A percentile compares a stretch with the other conserved stretches of the same genome.
Evolutionary conservation across 2,329 filamentous ascomycete genomes (phyloP).

Genomic region (Orbilia blumenaviensis): DNA sequence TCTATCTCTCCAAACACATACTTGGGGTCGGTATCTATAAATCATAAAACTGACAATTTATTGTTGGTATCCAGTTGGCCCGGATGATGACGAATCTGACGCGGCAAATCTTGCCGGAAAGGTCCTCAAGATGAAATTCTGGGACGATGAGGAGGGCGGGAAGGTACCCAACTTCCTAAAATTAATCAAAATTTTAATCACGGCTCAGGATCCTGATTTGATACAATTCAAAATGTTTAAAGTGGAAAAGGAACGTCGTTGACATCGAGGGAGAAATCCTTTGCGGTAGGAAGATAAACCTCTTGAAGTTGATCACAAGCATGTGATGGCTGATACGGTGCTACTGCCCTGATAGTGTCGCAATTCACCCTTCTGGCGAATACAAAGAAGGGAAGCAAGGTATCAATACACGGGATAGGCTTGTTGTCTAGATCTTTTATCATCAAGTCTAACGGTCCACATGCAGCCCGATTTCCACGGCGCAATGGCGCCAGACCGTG

Average conservation of each 20-base stretch:
- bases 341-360: constrained; percentile 72
- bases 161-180: constrained; percentile 62
- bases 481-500: constrained; percentile 79
- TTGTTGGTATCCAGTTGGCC: constrained; percentile 68
- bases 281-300: constrained; percentile 72
- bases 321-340: background rate
- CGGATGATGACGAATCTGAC: constrained; percentile 89
- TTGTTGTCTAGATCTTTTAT: too few species aligned
- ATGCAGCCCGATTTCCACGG: constrained; percentile 90
- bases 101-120: constrained; percentile 83
- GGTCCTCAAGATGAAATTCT: constrained; percentile 87
- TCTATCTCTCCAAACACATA: constrained; percentile 1
- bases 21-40: too few species aligned
- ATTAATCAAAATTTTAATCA: background rate
- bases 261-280: constrained; percentile 91
- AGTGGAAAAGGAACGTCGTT: constrained; percentile 91
- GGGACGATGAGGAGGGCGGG: constrained; percentile 80
- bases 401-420: background rate
- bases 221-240: constrained; percentile 36
- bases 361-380: constrained; percentile 94
- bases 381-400: constrained; percentile 88
- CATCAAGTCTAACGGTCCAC: background rate
- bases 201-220: constrained; percentile 47
- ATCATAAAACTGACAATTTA: constrained; percentile 13
- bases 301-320: background rate